Evolutionary conservation across 2,329 filamentous ascomycete genomes (phyloP), one percentile per base, ranked within the genome.

Genomic region (Alternaria gansuensis): DNA sequence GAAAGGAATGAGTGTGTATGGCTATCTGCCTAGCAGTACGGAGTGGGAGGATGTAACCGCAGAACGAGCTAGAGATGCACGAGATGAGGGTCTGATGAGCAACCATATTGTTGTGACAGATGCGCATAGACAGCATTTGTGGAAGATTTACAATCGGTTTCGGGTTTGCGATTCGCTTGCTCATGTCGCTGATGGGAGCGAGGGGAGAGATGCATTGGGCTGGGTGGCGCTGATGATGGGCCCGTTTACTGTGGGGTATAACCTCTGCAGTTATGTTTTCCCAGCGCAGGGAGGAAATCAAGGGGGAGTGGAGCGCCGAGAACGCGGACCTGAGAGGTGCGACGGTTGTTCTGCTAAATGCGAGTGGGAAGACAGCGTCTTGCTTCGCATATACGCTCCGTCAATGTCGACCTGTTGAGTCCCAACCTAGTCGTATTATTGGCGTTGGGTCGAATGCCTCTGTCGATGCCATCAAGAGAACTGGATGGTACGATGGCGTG

Each of bases 131-230:
- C 62, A 72, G 34, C 54, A 70, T 10, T 56, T 81, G 34, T 79
- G 80, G 77, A 71, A 73, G 2, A 56, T 83, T 3, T 84, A 84
- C 66, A 84, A 84, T 67, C 76, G 76, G 13, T 83, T 82, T 59
- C 43, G 57, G 9, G 31, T 71, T 28, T 48, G 54, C 3, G 50
- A 53, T 7, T 44, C 69, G 2, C 51, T 69, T 7, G 5, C 23
- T 7, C 44, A 65, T 9, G 34, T 65, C 6, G 29, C 21, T 11
- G 60, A 60, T 26, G 14, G 52, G 7, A 41, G 17, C 2, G 44
- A 57, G 10, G 46, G 36, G 4, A 5, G 28, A 8, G 62, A 69
- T 11, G 54, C 21, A 4, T 43, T 68, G 17, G 70, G 66, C 45
- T 70, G 60, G 63, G 69, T 67, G 28, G 26, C 62, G 2, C 40